phyloP scores from a whole-genome alignment of 805 yeast genomes.

The Candida dendrica region DNA sequence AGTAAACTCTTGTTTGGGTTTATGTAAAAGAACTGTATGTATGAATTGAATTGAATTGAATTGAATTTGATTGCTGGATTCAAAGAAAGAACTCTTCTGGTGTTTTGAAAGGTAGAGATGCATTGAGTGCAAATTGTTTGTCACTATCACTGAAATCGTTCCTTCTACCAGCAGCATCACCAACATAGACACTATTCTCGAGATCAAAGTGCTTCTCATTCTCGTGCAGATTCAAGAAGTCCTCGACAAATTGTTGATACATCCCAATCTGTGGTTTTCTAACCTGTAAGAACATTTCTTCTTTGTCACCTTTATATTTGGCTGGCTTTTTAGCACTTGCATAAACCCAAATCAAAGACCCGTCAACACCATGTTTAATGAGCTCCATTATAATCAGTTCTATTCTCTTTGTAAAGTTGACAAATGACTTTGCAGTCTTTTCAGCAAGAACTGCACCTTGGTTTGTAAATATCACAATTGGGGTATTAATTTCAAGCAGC shows the following conservation, averaged over 20 bases:
- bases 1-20: no score
- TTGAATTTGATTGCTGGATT: no score
- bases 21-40: background rate
- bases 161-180: constrained; percentile 91
- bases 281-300: constrained; percentile 23
- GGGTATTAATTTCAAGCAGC: constrained; percentile 3
- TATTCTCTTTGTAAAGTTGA: constrained; percentile 35
- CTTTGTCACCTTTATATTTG: constrained; percentile 7
- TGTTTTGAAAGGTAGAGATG: constrained; percentile 45
- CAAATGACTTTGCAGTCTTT: constrained; percentile 26
- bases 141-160: constrained; percentile 81
- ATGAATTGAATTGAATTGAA: no score
- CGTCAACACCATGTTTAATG: constrained; percentile 17
- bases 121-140: constrained; percentile 52
- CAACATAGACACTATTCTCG: constrained; percentile 59
- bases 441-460: constrained; percentile 64
- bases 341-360: constrained; percentile 37
- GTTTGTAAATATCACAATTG: constrained; percentile 71
- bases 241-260: constrained; percentile 51
- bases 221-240: constrained; percentile 25
- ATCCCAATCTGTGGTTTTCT: constrained; percentile 79
- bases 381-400: constrained; percentile 27
- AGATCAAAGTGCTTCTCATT: constrained; percentile 28
- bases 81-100: constrained; percentile 82
- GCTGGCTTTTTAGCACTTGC: constrained; percentile 58